These are phyloP conservation scores for Periconia digitata DNA, from an alignment of 2,329 filamentous ascomycete species.

Conservation along the genomic window DNA sequence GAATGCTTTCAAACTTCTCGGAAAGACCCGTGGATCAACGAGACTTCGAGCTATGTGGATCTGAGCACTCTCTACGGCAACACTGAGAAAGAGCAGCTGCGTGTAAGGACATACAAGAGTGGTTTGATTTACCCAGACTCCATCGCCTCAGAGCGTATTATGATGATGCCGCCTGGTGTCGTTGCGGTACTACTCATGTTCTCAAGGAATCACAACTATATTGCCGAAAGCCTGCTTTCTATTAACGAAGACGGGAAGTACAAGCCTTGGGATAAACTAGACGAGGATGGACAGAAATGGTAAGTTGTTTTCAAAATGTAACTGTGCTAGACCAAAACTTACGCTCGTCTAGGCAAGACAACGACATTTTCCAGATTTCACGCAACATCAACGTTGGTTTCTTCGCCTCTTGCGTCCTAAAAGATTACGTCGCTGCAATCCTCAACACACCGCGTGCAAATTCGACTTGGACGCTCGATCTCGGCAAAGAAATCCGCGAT, in stretches of 20 bases:
- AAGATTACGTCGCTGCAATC: constrained; percentile 77
- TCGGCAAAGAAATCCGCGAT: constrained; percentile 56
- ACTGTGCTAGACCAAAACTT: too few species aligned
- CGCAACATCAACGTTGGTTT: constrained; percentile 54
- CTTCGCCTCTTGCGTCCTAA: constrained; percentile 65
- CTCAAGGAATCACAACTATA: constrained; percentile 79
- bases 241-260: constrained; percentile 83
- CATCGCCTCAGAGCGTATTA: constrained; percentile 63
- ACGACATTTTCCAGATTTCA: constrained; percentile 50
- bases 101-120: constrained; percentile 53
- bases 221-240: constrained; percentile 70
- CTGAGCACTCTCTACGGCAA: constrained; percentile 70
- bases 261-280: constrained; percentile 58
- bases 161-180: constrained; percentile 67
- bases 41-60: constrained; percentile 72
- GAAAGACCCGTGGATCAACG: constrained; percentile 59
- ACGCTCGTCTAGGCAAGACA: constrained; percentile 46
- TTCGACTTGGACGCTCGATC: constrained; percentile 76
- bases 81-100: constrained; percentile 62
- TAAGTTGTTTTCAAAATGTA: constrained; percentile 16
- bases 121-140: constrained; percentile 68
- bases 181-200: constrained; percentile 67
- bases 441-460: constrained; percentile 69
- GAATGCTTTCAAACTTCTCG: constrained; percentile 65
- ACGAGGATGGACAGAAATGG: constrained; percentile 23